A percentile compares a stretch with the other conserved stretches of the same genome.
Conservation (phyloP, 768 basidiomycete genomes). For the Tubosaeta sp. region DNA sequence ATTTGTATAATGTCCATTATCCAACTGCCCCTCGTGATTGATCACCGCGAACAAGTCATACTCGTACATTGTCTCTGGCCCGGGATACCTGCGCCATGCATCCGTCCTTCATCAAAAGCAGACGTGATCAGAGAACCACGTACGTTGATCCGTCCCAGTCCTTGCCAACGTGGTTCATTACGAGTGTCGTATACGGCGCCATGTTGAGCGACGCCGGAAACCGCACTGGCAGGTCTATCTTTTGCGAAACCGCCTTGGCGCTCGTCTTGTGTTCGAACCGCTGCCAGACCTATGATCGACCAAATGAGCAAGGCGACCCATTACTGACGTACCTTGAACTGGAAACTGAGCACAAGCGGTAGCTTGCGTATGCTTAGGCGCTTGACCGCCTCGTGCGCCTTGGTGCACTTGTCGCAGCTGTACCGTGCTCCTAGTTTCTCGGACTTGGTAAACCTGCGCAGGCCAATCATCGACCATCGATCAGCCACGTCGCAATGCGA, state of each 20-base stretch:
- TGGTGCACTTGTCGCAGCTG: slow-evolving; percentile 77
- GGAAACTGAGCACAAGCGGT: slow-evolving; percentile 88
- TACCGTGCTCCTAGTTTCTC: slow-evolving; percentile 84
- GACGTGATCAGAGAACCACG: slow-evolving; percentile 5
- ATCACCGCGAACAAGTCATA: slow-evolving; percentile 93
- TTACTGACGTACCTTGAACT: slow-evolving; percentile 67
- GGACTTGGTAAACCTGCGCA: slow-evolving; percentile 69
- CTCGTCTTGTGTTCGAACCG: slow-evolving; percentile 86
- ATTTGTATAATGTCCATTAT: slow-evolving; percentile 93
- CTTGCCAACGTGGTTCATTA: slow-evolving; percentile 48
- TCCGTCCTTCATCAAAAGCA: not conserved
- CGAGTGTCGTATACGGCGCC: slow-evolving; percentile 77
- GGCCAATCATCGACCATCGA: not conserved
- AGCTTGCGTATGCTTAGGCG: slow-evolving; percentile 80
- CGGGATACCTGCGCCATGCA: slow-evolving; percentile 36
- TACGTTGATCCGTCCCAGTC: slow-evolving; percentile 30
- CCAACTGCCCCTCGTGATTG: slow-evolving; percentile 90
- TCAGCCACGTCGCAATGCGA: not conserved
- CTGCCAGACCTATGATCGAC: slow-evolving; percentile 34
- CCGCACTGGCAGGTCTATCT: slow-evolving; percentile 78
- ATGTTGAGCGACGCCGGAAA: slow-evolving; percentile 86
- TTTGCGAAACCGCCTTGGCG: slow-evolving; percentile 70
- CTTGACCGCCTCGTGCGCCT: slow-evolving; percentile 76
- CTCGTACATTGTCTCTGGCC: slow-evolving; percentile 69
- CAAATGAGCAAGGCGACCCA: too few relatives aligned